Conservation (phyloP, 371 early-diverging fungal species). For the Rhizopus stolonifer region DNA sequence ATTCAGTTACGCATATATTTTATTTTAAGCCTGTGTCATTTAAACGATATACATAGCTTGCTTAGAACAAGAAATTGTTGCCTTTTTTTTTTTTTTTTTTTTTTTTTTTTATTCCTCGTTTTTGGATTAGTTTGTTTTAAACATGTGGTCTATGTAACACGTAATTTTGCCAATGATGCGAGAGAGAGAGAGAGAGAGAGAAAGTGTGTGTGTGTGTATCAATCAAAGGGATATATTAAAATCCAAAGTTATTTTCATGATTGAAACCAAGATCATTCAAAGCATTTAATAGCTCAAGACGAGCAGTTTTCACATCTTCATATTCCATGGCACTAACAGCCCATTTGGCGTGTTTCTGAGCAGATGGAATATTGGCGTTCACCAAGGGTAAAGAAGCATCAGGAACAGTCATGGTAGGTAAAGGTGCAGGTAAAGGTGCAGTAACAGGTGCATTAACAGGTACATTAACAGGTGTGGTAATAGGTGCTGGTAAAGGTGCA, state of each 20-base stretch:
- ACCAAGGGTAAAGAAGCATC: neutral
- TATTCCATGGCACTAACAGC: slow-evolving; percentile 94
- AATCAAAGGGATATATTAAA: slow-evolving; percentile 12
- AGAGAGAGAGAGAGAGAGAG: no score
- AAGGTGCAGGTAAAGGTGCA: neutral
- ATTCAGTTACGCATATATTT: no score
- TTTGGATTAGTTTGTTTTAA: no score
- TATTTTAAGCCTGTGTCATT: no score
- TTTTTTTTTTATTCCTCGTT: no score
- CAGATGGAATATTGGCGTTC: slow-evolving; percentile 50
- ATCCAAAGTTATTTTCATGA: slow-evolving; percentile 39
- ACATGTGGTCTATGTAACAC: no score
- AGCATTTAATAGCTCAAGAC: slow-evolving; percentile 80
- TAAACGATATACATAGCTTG: no score
- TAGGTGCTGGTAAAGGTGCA: neutral
- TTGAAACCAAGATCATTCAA: slow-evolving; percentile 52
- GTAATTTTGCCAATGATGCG: no score
- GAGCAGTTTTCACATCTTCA: slow-evolving; percentile 87
- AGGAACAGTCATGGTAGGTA: neutral
- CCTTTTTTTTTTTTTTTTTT: no score
- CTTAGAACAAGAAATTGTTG: no score
- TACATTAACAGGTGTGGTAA: neutral
- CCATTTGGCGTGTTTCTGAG: slow-evolving; percentile 89
- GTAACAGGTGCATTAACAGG: neutral
- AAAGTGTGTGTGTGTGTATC: no score